phyloP scores from a whole-genome alignment of 2,329 filamentous ascomycete species.

The Coleophoma cylindrospora region DNA sequence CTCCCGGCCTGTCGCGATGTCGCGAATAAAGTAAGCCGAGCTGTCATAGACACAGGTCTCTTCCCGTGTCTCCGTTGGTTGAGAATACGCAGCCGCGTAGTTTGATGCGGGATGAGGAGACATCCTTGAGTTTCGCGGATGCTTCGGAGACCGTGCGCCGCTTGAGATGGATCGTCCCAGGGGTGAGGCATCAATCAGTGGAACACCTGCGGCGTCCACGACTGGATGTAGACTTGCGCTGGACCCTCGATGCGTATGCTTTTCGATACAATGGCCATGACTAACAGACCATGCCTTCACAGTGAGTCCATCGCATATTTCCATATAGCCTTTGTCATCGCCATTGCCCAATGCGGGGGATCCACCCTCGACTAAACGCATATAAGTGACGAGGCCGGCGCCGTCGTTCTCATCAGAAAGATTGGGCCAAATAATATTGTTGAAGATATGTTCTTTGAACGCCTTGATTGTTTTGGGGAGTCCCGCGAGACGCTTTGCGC shows the following conservation, averaged over 20 bases:
- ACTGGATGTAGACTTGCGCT: conserved; percentile 4
- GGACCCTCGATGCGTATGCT: conserved; percentile 60
- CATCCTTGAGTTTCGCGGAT: neutral
- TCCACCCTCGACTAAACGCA: conserved; percentile 82
- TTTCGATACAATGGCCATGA: conserved; percentile 83
- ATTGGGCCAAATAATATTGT: conserved; percentile 97
- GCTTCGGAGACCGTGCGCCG: too few relatives aligned
- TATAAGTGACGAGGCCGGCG: conserved; percentile 86
- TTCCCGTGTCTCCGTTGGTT: conserved; percentile 25
- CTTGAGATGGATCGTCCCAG: neutral
- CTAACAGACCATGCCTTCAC: conserved; percentile 84
- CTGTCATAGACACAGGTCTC: conserved; percentile 73
- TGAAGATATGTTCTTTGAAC: conserved; percentile 93
- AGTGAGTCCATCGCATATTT: conserved; percentile 83
- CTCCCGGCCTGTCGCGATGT: conserved; percentile 64
- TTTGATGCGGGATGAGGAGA: neutral
- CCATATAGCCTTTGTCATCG: conserved; percentile 87
- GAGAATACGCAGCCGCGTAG: neutral
- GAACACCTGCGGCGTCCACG: neutral
- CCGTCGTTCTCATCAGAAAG: conserved; percentile 94
- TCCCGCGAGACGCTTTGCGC: conserved; percentile 81
- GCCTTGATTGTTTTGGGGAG: conserved; percentile 86
- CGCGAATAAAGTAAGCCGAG: conserved; percentile 89
- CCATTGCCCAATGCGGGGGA: conserved; percentile 80
- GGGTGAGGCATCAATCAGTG: neutral